Conservation (phyloP, 106 monocot genomes). For the Dendrobium chrysotoxum region DNA sequence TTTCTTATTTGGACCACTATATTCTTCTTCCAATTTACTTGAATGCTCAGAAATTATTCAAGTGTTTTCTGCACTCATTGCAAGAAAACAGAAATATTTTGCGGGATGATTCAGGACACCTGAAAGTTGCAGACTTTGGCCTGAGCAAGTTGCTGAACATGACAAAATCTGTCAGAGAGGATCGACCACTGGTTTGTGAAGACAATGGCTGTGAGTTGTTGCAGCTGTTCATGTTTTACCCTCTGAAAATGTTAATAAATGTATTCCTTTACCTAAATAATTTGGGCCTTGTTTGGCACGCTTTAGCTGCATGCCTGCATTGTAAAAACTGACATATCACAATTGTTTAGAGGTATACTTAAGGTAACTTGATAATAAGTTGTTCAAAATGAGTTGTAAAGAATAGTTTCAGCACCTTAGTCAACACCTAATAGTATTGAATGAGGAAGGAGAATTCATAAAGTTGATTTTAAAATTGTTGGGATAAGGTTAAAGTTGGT, state of each 20-base stretch:
- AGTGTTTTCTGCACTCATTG: slow-evolving; percentile 27
- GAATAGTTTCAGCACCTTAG: background rate
- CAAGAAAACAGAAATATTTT: slow-evolving; percentile 81
- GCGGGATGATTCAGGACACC: slow-evolving; percentile 83
- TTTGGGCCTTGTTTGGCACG: background rate
- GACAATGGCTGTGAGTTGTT: slow-evolving; percentile 43
- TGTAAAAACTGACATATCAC: background rate
- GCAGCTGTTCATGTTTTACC: background rate
- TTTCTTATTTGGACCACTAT: background rate
- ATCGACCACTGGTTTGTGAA: slow-evolving; percentile 40
- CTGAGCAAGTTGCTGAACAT: slow-evolving; percentile 64
- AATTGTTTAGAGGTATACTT: background rate
- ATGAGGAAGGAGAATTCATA: too few species aligned
- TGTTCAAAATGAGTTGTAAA: background rate
- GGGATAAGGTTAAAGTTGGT: too few species aligned
- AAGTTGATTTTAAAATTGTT: too few species aligned
- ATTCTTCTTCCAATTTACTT: slow-evolving; percentile 7
- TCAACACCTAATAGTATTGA: too few species aligned
- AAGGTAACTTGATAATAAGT: background rate
- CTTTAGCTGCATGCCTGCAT: background rate
- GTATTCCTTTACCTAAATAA: background rate
- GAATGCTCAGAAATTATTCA: slow-evolving; percentile 20
- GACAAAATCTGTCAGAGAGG: slow-evolving; percentile 49
- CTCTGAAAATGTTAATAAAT: background rate
- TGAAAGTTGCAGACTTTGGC: slow-evolving; percentile 91